These are phyloP conservation scores for Peniophora sp. DNA, from an alignment of 1,284 basidiomycete genomes.

Conservation along the genomic window DNA sequence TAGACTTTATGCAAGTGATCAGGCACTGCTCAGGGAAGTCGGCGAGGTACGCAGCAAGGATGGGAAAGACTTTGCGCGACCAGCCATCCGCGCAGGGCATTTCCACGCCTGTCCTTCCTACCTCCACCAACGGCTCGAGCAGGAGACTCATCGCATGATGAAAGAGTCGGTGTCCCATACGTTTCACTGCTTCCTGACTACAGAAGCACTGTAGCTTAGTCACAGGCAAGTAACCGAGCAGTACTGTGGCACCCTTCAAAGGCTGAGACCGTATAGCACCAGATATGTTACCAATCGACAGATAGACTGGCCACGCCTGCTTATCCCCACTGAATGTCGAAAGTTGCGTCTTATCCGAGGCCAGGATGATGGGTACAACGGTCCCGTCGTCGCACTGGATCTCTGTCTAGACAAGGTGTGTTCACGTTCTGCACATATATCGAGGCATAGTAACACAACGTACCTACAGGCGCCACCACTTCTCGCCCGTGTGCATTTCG, in stretches of 20 bases:
- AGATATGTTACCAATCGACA: conserved; percentile 2
- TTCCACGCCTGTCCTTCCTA: conserved; percentile 13
- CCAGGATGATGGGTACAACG: neutral
- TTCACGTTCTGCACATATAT: neutral
- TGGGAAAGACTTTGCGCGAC: conserved; percentile 10
- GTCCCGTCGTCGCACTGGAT: neutral
- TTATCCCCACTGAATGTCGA: neutral
- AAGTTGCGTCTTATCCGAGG: conserved; percentile 1
- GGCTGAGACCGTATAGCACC: neutral
- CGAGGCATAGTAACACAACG: neutral
- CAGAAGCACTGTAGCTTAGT: conserved; percentile 10
- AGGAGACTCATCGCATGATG: conserved; percentile 17
- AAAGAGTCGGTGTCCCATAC: conserved; percentile 13
- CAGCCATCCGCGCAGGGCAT: conserved; percentile 15
- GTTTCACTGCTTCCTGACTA: neutral
- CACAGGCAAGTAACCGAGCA: neutral
- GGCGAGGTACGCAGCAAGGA: conserved; percentile 18
- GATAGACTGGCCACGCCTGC: conserved; percentile 3
- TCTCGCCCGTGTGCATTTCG: conserved; percentile 6
- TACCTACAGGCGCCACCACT: conserved; percentile 7
- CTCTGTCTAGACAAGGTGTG: neutral
- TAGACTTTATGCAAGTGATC: conserved; percentile 15
- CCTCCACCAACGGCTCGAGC: conserved; percentile 10
- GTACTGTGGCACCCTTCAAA: neutral
- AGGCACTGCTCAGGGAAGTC: conserved; percentile 21